phyloP scores from a whole-genome alignment of 352 stramenopile species.

The Globisporangium sylvaticum region DNA sequence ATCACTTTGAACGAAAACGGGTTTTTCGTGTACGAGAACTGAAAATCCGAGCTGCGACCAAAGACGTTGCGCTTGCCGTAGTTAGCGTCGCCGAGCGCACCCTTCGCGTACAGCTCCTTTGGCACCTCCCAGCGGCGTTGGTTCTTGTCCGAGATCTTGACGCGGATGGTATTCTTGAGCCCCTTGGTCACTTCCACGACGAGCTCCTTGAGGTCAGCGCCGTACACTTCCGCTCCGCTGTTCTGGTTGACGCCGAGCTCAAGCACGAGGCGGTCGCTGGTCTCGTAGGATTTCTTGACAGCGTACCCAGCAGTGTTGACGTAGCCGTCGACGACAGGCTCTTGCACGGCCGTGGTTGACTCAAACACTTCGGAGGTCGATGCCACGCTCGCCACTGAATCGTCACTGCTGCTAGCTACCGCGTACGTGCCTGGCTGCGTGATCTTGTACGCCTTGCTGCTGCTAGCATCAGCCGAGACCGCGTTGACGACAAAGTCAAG shows the following conservation, averaged over 20 bases:
- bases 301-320: slow-evolving; percentile 24
- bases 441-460: slow-evolving; percentile 13
- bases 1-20: slow-evolving; percentile 35
- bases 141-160: slow-evolving; percentile 24
- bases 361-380: no score
- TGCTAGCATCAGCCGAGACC: slow-evolving; percentile 12
- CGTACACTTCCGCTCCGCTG: slow-evolving; percentile 17
- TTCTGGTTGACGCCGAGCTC: slow-evolving; percentile 22
- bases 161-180: slow-evolving; percentile 12
- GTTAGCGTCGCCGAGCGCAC: slow-evolving; percentile 6
- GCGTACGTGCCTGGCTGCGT: slow-evolving; percentile 10
- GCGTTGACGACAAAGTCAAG: slow-evolving; percentile 53
- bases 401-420: no score
- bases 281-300: slow-evolving; percentile 21
- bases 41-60: slow-evolving; percentile 11
- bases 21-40: slow-evolving; percentile 29
- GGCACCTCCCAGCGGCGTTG: slow-evolving; percentile 22
- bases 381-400: no score
- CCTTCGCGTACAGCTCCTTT: slow-evolving; percentile 10
- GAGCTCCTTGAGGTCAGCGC: slow-evolving; percentile 36
- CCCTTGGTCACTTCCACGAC: slow-evolving; percentile 28
- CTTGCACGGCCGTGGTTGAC: no score
- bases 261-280: slow-evolving; percentile 17
- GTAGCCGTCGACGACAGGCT: slow-evolving; percentile 4
- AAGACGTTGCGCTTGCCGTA: slow-evolving; percentile 12